Evolutionary conservation across 1,284 basidiomycete species (phyloP).

Genomic region (Cutaneotrichosporon cavernicola): DNA sequence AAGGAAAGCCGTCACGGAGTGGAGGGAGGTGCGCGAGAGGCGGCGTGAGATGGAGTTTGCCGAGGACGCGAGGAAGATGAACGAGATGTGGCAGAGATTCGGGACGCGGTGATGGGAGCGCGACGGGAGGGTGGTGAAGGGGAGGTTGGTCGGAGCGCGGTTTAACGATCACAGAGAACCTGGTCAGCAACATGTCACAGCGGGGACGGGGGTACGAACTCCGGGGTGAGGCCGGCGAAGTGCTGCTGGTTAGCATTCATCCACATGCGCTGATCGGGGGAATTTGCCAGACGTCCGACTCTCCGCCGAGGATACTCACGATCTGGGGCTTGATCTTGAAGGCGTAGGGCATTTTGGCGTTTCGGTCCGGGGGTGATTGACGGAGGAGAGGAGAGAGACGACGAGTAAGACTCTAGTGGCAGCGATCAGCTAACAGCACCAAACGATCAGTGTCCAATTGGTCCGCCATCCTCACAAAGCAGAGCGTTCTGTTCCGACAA

Average conservation of each 20-base stretch:
- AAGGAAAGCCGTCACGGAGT: neutral
- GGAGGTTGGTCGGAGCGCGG: neutral
- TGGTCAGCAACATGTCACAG: conserved; percentile 4
- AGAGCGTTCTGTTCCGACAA: conserved; percentile 11
- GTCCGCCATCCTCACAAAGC: neutral
- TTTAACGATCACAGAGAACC: neutral
- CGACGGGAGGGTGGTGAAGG: neutral
- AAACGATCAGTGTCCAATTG: conserved; percentile 6
- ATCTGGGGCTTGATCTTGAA: conserved; percentile 23
- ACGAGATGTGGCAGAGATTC: neutral
- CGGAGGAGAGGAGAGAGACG: neutral
- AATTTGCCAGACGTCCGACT: neutral
- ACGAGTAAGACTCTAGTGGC: neutral
- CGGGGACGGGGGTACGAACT: conserved; percentile 28
- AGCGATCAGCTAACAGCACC: neutral
- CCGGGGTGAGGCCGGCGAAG: conserved; percentile 37
- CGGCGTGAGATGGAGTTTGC: too few species aligned
- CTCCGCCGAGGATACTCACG: conserved; percentile 14
- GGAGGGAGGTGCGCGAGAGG: neutral
- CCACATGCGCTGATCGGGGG: neutral
- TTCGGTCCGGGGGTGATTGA: neutral
- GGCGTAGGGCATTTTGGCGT: conserved; percentile 19
- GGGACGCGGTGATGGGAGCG: neutral
- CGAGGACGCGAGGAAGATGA: too few species aligned
- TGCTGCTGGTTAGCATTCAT: conserved; percentile 26